Evolutionary conservation across 805 yeast species (phyloP).

Genomic region (Candida incommunis): DNA sequence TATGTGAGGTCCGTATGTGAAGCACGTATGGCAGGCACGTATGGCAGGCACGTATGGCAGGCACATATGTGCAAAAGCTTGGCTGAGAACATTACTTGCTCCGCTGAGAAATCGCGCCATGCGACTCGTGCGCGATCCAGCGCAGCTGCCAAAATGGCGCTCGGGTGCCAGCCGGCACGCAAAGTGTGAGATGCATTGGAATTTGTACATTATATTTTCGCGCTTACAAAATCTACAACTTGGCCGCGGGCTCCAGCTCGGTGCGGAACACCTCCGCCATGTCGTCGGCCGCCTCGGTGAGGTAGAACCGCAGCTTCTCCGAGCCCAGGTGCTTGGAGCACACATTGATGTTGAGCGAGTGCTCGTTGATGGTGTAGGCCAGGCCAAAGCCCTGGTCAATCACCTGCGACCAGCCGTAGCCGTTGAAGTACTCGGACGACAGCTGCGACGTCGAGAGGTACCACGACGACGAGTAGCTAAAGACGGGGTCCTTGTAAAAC

Average conservation of each 20-base stretch:
- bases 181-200: too few relatives aligned
- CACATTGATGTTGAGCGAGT: conserved; percentile 76
- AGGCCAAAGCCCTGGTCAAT: conserved; percentile 87
- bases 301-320: conserved; percentile 41
- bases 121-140: too few relatives aligned
- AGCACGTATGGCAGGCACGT: too few relatives aligned
- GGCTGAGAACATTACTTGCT: too few relatives aligned
- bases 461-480: conserved; percentile 71
- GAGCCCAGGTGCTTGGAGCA: conserved; percentile 49
- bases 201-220: background rate
- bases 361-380: conserved; percentile 82
- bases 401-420: conserved; percentile 95
- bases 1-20: too few relatives aligned
- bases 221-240: conserved; percentile 16
- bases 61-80: too few relatives aligned
- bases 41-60: too few relatives aligned
- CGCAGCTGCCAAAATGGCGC: too few relatives aligned
- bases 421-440: conserved; percentile 70
- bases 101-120: too few relatives aligned
- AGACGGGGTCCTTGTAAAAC: conserved; percentile 63
- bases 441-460: conserved; percentile 78
- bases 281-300: conserved; percentile 71
- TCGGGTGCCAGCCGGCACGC: too few relatives aligned
- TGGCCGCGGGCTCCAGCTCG: conserved; percentile 20
- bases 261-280: conserved; percentile 45